Evolutionary conservation across 805 yeast genomes (phyloP).

Genomic region (Pichia eremophila): DNA sequence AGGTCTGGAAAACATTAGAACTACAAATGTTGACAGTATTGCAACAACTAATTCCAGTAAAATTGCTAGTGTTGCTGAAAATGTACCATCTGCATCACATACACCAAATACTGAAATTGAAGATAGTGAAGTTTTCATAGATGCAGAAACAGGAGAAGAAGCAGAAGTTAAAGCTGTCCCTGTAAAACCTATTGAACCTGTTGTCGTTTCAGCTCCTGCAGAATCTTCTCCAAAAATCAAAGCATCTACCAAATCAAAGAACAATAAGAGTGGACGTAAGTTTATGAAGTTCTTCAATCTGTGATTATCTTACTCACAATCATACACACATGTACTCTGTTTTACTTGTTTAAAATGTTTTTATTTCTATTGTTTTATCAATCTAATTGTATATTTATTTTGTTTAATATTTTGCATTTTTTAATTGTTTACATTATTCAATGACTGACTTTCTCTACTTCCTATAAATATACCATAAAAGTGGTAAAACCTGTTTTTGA

Average conservation of each 20-base stretch:
- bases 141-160: background rate
- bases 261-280: slow-evolving; percentile 9
- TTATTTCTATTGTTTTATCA: background rate
- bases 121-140: background rate
- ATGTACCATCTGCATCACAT: background rate
- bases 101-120: background rate
- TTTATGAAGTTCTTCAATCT: slow-evolving; percentile 23
- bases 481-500: too few relatives aligned
- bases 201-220: too few relatives aligned
- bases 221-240: background rate
- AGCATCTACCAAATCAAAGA: background rate
- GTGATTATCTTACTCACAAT: background rate
- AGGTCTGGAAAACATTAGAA: background rate
- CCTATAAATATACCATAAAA: too few relatives aligned
- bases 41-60: background rate
- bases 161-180: background rate
- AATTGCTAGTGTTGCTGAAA: background rate
- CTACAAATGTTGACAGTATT: background rate
- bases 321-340: background rate
- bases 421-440: too few relatives aligned
- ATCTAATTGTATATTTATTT: background rate
- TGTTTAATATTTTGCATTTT: background rate
- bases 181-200: background rate
- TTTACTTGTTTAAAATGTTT: background rate
- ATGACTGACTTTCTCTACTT: too few relatives aligned